Conservation (phyloP, 2,329 filamentous ascomycete genomes). For the Diaporthe australafricana region DNA sequence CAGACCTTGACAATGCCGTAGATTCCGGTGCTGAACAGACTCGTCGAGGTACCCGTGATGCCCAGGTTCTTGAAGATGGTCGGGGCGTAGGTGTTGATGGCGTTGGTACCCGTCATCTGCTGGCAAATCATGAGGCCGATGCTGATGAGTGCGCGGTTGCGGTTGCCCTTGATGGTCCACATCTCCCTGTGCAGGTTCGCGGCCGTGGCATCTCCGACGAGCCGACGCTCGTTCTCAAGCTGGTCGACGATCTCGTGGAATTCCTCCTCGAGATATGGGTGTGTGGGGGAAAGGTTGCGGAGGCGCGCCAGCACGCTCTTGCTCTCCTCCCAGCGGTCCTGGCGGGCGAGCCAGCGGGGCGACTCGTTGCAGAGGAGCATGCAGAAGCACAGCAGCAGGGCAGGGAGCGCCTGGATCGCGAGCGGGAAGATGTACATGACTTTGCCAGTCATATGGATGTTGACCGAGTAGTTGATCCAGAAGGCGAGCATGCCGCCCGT, state of each 20-base stretch:
- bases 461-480: slow-evolving; percentile 58
- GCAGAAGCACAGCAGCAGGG: slow-evolving; percentile 66
- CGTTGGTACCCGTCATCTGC: slow-evolving; percentile 41
- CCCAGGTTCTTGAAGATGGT: slow-evolving; percentile 50
- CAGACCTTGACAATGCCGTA: slow-evolving; percentile 73
- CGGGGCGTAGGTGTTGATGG: slow-evolving; percentile 50
- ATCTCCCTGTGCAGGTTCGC: slow-evolving; percentile 74
- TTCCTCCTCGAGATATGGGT: slow-evolving; percentile 69
- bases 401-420: slow-evolving; percentile 72
- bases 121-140: slow-evolving; percentile 58
- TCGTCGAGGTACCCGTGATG: slow-evolving; percentile 58
- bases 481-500: slow-evolving; percentile 56
- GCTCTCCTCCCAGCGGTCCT: slow-evolving; percentile 74
- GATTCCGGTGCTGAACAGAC: slow-evolving; percentile 71
- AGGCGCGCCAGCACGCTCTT: slow-evolving; percentile 65
- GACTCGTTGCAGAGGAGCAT: slow-evolving; percentile 75
- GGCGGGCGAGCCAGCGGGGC: slow-evolving; percentile 72
- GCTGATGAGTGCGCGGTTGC: slow-evolving; percentile 73
- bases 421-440: slow-evolving; percentile 70
- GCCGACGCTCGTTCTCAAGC: slow-evolving; percentile 70
- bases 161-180: slow-evolving; percentile 69
- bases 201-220: slow-evolving; percentile 63
- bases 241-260: slow-evolving; percentile 71
- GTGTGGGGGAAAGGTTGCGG: slow-evolving; percentile 62
- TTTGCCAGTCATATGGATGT: slow-evolving; percentile 39